These are phyloP conservation scores for Paraglomus occultum DNA, from an alignment of 192 early-diverging fungal genomes.

Conservation along the genomic window DNA sequence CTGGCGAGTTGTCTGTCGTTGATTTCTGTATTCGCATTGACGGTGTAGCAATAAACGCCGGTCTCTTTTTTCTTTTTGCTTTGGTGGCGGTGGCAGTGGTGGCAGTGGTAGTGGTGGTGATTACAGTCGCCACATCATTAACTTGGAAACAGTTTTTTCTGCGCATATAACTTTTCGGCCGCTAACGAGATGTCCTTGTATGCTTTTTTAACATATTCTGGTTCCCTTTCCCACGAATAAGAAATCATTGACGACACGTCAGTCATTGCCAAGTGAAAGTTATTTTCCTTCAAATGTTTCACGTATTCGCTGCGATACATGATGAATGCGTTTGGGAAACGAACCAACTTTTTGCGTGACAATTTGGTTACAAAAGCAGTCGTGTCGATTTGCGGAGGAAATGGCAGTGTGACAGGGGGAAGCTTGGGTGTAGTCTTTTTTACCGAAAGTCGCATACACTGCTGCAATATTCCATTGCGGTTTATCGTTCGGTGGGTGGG, in stretches of 20 bases:
- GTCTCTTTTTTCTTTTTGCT: no score
- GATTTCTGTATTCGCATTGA: no score
- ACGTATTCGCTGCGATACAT: slow-evolving; percentile 22
- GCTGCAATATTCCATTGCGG: not conserved
- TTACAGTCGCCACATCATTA: no score
- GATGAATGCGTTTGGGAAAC: slow-evolving; percentile 25
- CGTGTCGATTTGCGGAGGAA: slow-evolving; percentile 4
- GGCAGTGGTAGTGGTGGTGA: no score
- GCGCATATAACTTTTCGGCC: slow-evolving; percentile 23
- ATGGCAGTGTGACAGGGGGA: slow-evolving; percentile 18
- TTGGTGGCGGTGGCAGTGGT: no score
- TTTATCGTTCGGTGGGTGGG: not conserved
- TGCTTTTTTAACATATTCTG: slow-evolving; percentile 20
- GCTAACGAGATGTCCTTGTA: slow-evolving; percentile 1
- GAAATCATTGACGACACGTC: slow-evolving; percentile 19
- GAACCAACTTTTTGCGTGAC: slow-evolving; percentile 3
- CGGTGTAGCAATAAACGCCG: no score
- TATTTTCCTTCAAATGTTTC: slow-evolving; percentile 7
- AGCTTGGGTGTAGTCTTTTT: not conserved
- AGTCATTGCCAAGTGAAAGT: slow-evolving; percentile 23
- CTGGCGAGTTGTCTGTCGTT: no score
- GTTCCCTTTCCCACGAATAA: slow-evolving; percentile 11
- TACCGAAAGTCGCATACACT: not conserved
- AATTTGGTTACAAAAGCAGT: slow-evolving; percentile 14
- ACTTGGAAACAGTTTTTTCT: no score